Evolutionary conservation across 805 yeast species (phyloP).

Genomic region (Sugiyamaella marilandica): DNA sequence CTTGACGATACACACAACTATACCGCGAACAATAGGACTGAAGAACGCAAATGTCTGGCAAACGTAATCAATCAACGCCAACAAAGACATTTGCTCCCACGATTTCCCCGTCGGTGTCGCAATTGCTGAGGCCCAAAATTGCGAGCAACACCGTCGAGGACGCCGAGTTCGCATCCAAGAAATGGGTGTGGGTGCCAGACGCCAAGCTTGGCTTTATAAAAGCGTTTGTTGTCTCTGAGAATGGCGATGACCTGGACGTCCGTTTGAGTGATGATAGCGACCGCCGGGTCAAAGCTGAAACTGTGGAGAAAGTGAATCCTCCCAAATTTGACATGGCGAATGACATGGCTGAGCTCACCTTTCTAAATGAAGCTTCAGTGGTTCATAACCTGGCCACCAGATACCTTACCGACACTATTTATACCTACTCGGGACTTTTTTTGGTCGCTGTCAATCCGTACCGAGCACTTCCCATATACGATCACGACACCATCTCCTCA

Average conservation of each 20-base stretch:
- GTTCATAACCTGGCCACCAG: constrained; percentile 74
- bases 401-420: constrained; percentile 71
- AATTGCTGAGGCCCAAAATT: constrained; percentile 8
- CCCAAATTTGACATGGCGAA: constrained; percentile 82
- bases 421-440: constrained; percentile 93
- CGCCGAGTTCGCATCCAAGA: constrained; percentile 36
- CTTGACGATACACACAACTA: background rate
- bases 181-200: constrained; percentile 79
- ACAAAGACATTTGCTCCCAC: constrained; percentile 1
- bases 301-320: constrained; percentile 74
- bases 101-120: constrained; percentile 9
- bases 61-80: background rate
- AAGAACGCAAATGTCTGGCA: background rate
- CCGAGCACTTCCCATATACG: constrained; percentile 66
- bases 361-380: constrained; percentile 93
- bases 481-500: constrained; percentile 47
- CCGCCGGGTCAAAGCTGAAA: constrained; percentile 40
- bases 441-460: constrained; percentile 95
- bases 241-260: constrained; percentile 36
- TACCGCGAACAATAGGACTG: background rate
- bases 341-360: constrained; percentile 94
- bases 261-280: constrained; percentile 39
- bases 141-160: constrained; percentile 17
- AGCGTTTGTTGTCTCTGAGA: constrained; percentile 52
- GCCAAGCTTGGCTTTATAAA: constrained; percentile 50